A percentile compares a stretch with the other conserved stretches of the same genome.
Conservation (phyloP, 2,329 filamentous ascomycete genomes). For the Exophiala bonariae region DNA sequence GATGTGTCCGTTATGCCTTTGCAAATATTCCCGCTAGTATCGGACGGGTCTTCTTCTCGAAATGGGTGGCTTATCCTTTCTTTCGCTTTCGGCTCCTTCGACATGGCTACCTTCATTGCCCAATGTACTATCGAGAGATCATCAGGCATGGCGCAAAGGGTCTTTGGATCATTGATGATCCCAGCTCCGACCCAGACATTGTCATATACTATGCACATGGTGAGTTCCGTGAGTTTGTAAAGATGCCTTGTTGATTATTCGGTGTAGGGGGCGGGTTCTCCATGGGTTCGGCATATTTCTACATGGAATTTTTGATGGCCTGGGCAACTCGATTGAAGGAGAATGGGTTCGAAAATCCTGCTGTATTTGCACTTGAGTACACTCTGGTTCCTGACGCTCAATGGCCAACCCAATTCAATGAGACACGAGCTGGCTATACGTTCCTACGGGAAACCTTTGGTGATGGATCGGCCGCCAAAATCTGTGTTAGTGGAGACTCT, state of each 20-base stretch:
- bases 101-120: slow-evolving; percentile 64
- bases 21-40: slow-evolving; percentile 67
- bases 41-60: slow-evolving; percentile 75
- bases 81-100: slow-evolving; percentile 72
- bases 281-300: slow-evolving; percentile 81
- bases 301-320: slow-evolving; percentile 76
- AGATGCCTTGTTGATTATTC: slow-evolving; percentile 19
- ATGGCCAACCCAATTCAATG: slow-evolving; percentile 72
- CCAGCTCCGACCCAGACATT: slow-evolving; percentile 63
- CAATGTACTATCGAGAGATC: slow-evolving; percentile 65
- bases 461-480: slow-evolving; percentile 40
- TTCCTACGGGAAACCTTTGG: slow-evolving; percentile 26
- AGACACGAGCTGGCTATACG: slow-evolving; percentile 68
- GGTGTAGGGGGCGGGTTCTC: slow-evolving; percentile 72
- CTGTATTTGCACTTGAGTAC: slow-evolving; percentile 78
- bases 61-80: slow-evolving; percentile 71
- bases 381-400: slow-evolving; percentile 72
- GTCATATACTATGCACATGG: slow-evolving; percentile 83
- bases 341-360: slow-evolving; percentile 70
- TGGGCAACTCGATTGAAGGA: slow-evolving; percentile 67
- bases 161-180: slow-evolving; percentile 68
- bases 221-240: slow-evolving; percentile 36
- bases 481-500: slow-evolving; percentile 76
- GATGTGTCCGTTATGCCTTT: slow-evolving; percentile 77
- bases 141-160: slow-evolving; percentile 58